phyloP scores from a whole-genome alignment of 805 yeast genomes.

The Cyberlindnera petersonii region DNA sequence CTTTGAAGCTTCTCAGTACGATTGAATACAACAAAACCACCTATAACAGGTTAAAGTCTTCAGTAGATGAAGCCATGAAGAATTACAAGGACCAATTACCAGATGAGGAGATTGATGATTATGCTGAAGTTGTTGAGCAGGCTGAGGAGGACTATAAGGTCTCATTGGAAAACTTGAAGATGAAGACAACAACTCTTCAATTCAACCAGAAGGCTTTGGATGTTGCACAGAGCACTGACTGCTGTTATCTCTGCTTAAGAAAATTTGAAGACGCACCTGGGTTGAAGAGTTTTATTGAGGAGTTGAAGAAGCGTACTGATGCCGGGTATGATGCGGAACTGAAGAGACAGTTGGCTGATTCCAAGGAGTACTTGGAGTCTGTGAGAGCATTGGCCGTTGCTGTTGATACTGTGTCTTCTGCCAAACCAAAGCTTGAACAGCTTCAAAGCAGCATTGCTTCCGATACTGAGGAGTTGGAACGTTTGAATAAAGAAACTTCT shows the following conservation, averaged over 20 bases:
- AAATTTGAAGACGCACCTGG: constrained; percentile 44
- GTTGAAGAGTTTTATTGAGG: constrained; percentile 26
- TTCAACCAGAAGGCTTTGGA: constrained; percentile 70
- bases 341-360: constrained; percentile 31
- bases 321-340: constrained; percentile 32
- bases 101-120: constrained; percentile 43
- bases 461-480: constrained; percentile 13
- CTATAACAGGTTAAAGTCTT: constrained; percentile 7
- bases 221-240: constrained; percentile 50
- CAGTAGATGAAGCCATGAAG: constrained; percentile 10
- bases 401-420: constrained; percentile 21
- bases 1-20: constrained; percentile 14
- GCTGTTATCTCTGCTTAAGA: constrained; percentile 73
- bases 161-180: constrained; percentile 62
- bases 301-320: constrained; percentile 30
- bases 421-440: constrained; percentile 13
- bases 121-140: constrained; percentile 46
- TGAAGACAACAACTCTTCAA: constrained; percentile 61
- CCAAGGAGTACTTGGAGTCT: constrained; percentile 29
- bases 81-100: constrained; percentile 23
- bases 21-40: constrained; percentile 15
- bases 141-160: constrained; percentile 59
- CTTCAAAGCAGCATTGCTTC: constrained; percentile 14
- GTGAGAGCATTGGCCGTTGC: constrained; percentile 29
- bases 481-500: not conserved